These are phyloP conservation scores for Papiliotrema nemorosa DNA, from an alignment of 1,284 basidiomycete species.

Conservation along the genomic window DNA sequence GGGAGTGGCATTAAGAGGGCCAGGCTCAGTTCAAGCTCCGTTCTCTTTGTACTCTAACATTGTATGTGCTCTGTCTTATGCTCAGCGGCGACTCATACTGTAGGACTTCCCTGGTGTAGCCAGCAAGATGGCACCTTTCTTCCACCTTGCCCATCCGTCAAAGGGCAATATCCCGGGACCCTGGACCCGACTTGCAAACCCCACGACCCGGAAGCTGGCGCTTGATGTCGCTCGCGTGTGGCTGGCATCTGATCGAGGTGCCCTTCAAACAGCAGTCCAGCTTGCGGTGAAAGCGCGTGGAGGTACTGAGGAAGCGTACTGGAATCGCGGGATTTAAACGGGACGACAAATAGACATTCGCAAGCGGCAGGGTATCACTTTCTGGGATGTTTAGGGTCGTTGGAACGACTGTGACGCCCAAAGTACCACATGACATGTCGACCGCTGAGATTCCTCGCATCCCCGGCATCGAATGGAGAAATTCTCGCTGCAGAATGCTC, in stretches of 20 bases:
- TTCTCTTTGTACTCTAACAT: constrained; percentile 11
- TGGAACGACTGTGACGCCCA: too few species aligned
- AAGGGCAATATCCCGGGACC: constrained; percentile 70
- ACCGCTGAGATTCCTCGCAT: too few species aligned
- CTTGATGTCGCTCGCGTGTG: constrained; percentile 53
- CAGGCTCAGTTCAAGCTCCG: constrained; percentile 12
- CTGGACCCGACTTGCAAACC: constrained; percentile 60
- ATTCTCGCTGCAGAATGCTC: too few species aligned
- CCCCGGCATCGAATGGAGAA: too few species aligned
- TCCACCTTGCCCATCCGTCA: constrained; percentile 65
- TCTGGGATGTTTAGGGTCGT: too few species aligned
- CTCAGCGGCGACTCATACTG: not conserved
- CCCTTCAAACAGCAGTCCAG: constrained; percentile 14
- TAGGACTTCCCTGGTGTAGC: constrained; percentile 18
- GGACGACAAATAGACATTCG: not conserved
- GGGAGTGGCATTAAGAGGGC: constrained; percentile 24
- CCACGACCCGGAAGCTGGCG: constrained; percentile 49
- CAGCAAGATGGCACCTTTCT: constrained; percentile 65
- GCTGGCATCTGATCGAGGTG: constrained; percentile 23
- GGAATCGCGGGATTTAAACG: not conserved
- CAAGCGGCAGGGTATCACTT: too few species aligned
- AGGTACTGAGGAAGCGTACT: not conserved
- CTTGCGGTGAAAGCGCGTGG: constrained; percentile 2
- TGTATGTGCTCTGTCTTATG: constrained; percentile 1
- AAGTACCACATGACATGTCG: too few species aligned